phyloP scores from a whole-genome alignment of 73 alveolate genomes.

The Paramecium octaurelia region DNA sequence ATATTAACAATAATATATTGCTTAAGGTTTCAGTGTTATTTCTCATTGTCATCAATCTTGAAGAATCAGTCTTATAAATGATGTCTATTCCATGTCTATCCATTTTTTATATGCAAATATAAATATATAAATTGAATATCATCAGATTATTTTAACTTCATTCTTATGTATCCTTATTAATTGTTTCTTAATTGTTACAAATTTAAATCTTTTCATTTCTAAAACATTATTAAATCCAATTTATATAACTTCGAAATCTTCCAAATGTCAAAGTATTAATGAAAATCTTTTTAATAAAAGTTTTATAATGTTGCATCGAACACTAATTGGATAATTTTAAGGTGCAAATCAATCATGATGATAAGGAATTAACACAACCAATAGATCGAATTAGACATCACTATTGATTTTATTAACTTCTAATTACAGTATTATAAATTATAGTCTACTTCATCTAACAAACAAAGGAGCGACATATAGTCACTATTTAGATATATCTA shows the following conservation, averaged over 20 bases:
- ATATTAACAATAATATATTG: neutral
- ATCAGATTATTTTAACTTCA: neutral
- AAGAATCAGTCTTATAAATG: neutral
- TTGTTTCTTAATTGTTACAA: neutral
- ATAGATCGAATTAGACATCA: too few relatives aligned
- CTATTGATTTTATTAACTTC: too few relatives aligned
- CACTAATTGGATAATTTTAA: too few relatives aligned
- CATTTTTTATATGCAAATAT: neutral
- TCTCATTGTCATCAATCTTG: neutral
- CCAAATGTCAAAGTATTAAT: neutral
- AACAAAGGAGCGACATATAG: too few relatives aligned
- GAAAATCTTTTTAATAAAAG: too few relatives aligned
- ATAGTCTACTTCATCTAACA: too few relatives aligned
- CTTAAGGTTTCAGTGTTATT: constrained; percentile 7
- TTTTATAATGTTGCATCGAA: too few relatives aligned
- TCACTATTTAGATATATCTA: too few relatives aligned
- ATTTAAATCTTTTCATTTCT: neutral
- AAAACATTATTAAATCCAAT: neutral
- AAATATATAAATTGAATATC: neutral
- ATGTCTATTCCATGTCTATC: neutral
- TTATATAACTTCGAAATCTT: neutral
- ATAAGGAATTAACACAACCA: too few relatives aligned
- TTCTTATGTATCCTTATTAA: neutral
- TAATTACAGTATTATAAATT: too few relatives aligned
- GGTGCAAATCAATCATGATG: too few relatives aligned